Base-by-base conservation (phyloP, 176 grass and related monocot species). In the Otatea glauca region DNA sequence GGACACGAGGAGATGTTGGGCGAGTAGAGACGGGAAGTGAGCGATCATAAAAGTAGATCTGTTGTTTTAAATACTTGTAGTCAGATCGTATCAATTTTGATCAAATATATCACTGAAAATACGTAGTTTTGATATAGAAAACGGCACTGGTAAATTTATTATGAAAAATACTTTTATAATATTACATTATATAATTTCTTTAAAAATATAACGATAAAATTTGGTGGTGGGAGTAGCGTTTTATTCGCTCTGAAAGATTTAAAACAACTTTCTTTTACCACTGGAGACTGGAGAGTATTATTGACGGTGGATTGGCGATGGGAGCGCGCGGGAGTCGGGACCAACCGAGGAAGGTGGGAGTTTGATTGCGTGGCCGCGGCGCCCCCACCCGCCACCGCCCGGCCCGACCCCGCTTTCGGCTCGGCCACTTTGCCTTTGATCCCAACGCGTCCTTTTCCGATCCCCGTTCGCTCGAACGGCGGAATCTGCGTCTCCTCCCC, bases 361-460 rank as follows among this genome's bases (percentile, higher is more conserved):
- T 15, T 15, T 69, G 78, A 76, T 87, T 38, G 78, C 61, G 66
- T 54, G 75, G 42, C 81, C 43, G 54, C 9, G 38, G 11, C 50
- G 50, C 51, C 71, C 79, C 78, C 86, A 88, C 86, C 41, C 39
- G 71, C 64, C 79, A 77, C 72, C 29, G 29, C 29, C 29, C 51
- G 79, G 42, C 29, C 72, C 9, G 38, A 21, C 62, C 14, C 29
- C 10, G 64, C 71, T 88, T 88, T 88, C 51, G 72, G 79, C 70
- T 16, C 15, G 43, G 44, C 45, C 29, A 5, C 21, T 20, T 75
- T 6, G 60, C 72, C 62, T 76, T 68, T n/a, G 72, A 55, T 21
- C 61, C 20, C 61, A 15, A 37, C 32, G 56, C 29, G 25, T 44
- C 17, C 15, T 21, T 29, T 55, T 85, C 34, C 27, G 6, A 6